phyloP scores from a whole-genome alignment of 768 basidiomycete species.

The Chalciporus chontae region DNA sequence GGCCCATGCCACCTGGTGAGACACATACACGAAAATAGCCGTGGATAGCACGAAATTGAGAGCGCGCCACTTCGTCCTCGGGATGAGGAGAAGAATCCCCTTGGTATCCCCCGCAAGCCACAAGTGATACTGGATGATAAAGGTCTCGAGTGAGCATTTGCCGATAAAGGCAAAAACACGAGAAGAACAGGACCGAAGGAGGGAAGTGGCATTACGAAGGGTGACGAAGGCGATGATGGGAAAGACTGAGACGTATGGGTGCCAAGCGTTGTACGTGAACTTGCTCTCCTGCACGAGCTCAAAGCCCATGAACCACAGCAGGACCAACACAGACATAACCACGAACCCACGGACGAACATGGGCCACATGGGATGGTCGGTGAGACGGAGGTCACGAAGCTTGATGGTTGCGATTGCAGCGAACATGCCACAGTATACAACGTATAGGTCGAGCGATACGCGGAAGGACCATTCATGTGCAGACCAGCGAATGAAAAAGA shows the following conservation, averaged over 20 bases:
- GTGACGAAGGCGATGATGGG: slow-evolving; percentile 75
- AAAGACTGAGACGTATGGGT: slow-evolving; percentile 76
- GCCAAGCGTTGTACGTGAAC: slow-evolving; percentile 83
- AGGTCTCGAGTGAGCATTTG: slow-evolving; percentile 85
- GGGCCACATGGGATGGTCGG: slow-evolving; percentile 68
- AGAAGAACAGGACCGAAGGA: slow-evolving; percentile 68
- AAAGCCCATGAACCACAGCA: slow-evolving; percentile 82
- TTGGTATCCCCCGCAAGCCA: slow-evolving; percentile 86
- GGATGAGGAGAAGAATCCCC: slow-evolving; percentile 75
- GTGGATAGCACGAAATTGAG: slow-evolving; percentile 76
- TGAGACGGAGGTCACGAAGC: slow-evolving; percentile 65
- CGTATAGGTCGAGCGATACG: slow-evolving; percentile 83
- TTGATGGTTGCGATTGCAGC: slow-evolving; percentile 71
- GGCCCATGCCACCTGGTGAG: slow-evolving; percentile 71
- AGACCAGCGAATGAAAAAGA: slow-evolving; percentile 80
- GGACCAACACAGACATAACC: slow-evolving; percentile 45
- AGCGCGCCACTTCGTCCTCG: slow-evolving; percentile 69
- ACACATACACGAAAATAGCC: slow-evolving; percentile 76
- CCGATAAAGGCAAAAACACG: slow-evolving; percentile 78
- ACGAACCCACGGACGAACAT: slow-evolving; percentile 45
- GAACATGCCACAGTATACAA: slow-evolving; percentile 86
- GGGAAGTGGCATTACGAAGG: slow-evolving; percentile 71
- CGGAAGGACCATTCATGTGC: slow-evolving; percentile 87
- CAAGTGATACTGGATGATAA: slow-evolving; percentile 86
- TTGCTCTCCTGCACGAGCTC: slow-evolving; percentile 76